These are phyloP conservation scores for Brassica hybrid DNA, from an alignment of 441 rosid genomes.

Conservation along the genomic window DNA sequence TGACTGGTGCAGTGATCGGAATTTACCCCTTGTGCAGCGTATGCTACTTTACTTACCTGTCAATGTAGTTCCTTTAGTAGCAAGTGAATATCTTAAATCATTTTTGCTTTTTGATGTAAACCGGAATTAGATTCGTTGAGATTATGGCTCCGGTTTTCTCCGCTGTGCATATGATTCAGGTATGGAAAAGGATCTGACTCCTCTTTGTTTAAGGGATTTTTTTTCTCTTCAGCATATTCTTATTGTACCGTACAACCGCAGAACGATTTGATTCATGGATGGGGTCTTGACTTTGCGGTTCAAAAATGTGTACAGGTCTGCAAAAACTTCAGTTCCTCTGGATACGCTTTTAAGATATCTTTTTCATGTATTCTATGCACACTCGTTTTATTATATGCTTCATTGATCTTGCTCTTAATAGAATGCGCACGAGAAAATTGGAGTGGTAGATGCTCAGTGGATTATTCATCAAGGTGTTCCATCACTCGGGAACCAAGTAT, in stretches of 20 bases:
- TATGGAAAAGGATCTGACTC: background rate
- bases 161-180: constrained; percentile 97
- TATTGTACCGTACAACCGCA: constrained; percentile 37
- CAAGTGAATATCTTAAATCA: constrained; percentile 9
- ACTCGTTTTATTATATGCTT: background rate
- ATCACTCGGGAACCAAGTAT: constrained; percentile 92
- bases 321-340: constrained; percentile 20
- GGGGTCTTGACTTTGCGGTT: constrained; percentile 96
- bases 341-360: background rate
- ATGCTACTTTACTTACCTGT: constrained; percentile 42
- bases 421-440: constrained; percentile 27
- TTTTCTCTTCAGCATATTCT: background rate
- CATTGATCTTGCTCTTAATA: too few relatives aligned
- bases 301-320: constrained; percentile 87
- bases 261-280: constrained; percentile 98
- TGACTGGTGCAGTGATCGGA: constrained; percentile 84
- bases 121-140: constrained; percentile 76
- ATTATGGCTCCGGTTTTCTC: constrained; percentile 98
- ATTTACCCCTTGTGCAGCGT: constrained; percentile 99
- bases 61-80: background rate
- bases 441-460: constrained; percentile 98
- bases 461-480: constrained; percentile 89
- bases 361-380: background rate
- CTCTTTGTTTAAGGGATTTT: background rate
- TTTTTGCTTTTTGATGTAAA: background rate